Evolutionary conservation across 495 filamentous ascomycete genomes (phyloP), one percentile per base, ranked within the genome.

Genomic region (Oidiodendron maius): DNA sequence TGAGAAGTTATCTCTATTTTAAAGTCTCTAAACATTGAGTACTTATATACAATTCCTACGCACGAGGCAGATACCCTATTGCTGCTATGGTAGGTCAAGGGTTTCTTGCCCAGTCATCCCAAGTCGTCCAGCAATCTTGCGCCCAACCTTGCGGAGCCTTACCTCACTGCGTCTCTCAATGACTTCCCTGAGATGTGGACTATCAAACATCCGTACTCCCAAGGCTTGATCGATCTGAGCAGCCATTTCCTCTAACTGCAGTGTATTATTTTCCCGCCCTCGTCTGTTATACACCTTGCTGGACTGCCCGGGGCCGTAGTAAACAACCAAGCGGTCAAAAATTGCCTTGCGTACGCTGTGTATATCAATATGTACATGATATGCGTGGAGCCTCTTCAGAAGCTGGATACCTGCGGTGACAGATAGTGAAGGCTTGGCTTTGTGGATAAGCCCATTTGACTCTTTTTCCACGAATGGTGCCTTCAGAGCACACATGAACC

Each of bases 371-470:
- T 52, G 42, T 4, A 81, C 62, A n/a, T 75, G 76, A 34, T 57
- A 49, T n/a, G 61, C 24, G 37, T 67, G 56, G 9, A 84, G 58
- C 26, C 71, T 61, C 25, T 66, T 66, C 6, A 84, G 67, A n/a
- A 83, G 64, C 0, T 57, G 21, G 2, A 82, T 50, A 0, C 80
- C 80, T 18, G 72, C 68, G 0, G 71, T 66, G 21, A 72, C 66
- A 15, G n/a, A 12, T 0, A 20, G 42, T 6, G 6, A 18, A 9
- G 22, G 12, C 6, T 40, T 20, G 11, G 15, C 18, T 20, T 40
- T 20, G 8, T 4, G 38, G 18, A 16, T 20, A 9, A 40, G 38
- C 16, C 38, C 15, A 5, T 17, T 15, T 39, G 20, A 4, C 2
- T 25, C 26, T 39, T 25, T 40, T 57, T 39, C 8, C 46, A 5